Conservation (phyloP, 139 green algal species). For the Picochlorum sp. region DNA sequence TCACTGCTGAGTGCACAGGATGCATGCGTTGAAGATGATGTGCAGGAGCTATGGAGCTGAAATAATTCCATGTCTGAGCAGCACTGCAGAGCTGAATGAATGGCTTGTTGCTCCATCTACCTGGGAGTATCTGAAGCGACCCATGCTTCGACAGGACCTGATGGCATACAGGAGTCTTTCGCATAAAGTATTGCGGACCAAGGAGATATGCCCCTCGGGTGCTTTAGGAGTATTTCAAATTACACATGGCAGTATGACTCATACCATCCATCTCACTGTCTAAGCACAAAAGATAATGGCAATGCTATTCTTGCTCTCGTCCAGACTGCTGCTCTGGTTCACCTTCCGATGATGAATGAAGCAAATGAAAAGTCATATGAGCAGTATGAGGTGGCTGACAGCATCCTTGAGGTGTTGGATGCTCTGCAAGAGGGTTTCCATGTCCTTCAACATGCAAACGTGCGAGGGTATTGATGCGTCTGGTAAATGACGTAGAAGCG, state of each 20-base stretch:
- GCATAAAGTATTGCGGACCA: constrained; percentile 12
- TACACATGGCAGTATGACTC: constrained; percentile 24
- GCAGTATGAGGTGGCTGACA: constrained; percentile 20
- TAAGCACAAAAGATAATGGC: constrained; percentile 15
- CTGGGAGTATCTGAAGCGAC: constrained; percentile 7
- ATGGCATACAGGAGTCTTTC: constrained; percentile 14
- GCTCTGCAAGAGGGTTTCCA: constrained; percentile 23
- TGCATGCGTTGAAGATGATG: neutral
- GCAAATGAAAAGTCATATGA: neutral
- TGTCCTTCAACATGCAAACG: neutral
- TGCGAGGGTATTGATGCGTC: neutral
- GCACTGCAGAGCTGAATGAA: constrained; percentile 4
- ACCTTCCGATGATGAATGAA: constrained; percentile 9
- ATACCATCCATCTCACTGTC: constrained; percentile 8
- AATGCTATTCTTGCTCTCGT: constrained; percentile 12
- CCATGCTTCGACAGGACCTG: constrained; percentile 17
- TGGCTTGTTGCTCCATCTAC: constrained; percentile 20
- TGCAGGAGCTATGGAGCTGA: neutral
- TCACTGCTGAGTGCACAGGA: neutral
- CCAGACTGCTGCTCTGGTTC: constrained; percentile 19
- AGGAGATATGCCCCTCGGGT: constrained; percentile 8
- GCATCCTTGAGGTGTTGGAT: constrained; percentile 17
- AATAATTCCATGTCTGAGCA: neutral
- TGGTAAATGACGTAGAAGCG: neutral
- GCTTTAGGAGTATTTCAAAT: constrained; percentile 15